Base-by-base conservation (phyloP, 148 eudicot species). In the Gaultheria prostrata region DNA sequence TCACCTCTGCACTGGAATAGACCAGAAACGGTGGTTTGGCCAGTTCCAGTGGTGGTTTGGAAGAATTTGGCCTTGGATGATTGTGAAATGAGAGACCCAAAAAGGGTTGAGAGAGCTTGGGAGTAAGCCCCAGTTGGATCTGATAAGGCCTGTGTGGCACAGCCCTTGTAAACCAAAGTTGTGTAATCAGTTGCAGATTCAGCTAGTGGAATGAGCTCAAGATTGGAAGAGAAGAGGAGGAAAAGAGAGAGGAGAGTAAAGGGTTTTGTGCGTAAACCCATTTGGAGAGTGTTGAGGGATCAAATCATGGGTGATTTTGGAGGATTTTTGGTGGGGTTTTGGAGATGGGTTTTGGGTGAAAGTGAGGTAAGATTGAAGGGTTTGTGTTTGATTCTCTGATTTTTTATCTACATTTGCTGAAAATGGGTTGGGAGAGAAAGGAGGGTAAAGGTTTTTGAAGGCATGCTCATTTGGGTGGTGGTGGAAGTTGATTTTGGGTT, bases 1-100 rank as follows among this genome's bases (percentile, higher is more conserved):
- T 97, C 99, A 15, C 99, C 99, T 67, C 98, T 87, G 24, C 99
- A 97, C 78, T 97, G 99, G 83, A 84, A 97, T 1, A 97, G 87
- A 12, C 99, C 99, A 8, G 90, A 85, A n/a, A 97, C 85, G n/a
- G 95, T 67, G 18, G 90, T 80, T 57, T 90, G 92, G 56, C 91
- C 87, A 49, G 88, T 88, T 20, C 93, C 93, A 17, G 98, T 14
- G 54, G 93, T 85, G 14, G 99, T 71, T 49, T 94, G 95, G 90
- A 56, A 92, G 73, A 90, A 97, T 73, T 87, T 91, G 83, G 97
- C 82, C 79, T 93, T 93, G 70, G 97, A 90, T 15, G 99, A 91
- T 80, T 94, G 98, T 43, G 91, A 83, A 45, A 93, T 75, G 1
- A 97, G 87, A 17, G 94, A 77, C 6, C 90, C 86, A 80, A 87